These are phyloP conservation scores for Dictyophora rubrovolvata DNA, from an alignment of 768 basidiomycete genomes.

Conservation along the genomic window DNA sequence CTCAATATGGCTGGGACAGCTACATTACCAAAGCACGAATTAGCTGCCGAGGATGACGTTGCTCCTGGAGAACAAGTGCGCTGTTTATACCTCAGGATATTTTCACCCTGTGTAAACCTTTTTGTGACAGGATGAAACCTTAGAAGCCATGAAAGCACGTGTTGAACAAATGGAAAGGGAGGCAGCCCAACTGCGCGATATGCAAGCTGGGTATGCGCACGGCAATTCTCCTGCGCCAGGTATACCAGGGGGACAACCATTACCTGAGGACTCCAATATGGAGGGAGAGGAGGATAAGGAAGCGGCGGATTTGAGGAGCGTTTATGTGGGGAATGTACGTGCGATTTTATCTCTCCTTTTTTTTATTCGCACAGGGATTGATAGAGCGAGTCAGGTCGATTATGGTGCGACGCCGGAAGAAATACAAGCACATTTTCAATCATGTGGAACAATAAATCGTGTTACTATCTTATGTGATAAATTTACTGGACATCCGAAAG, in stretches of 20 bases:
- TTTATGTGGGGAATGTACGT: conserved; percentile 94
- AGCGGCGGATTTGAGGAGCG: conserved; percentile 71
- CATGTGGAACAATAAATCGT: conserved; percentile 96
- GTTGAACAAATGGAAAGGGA: conserved; percentile 92
- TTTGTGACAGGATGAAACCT: conserved; percentile 51
- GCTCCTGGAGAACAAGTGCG: conserved; percentile 6
- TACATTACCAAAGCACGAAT: background rate
- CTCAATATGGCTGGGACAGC: conserved; percentile 5
- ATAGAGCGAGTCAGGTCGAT: conserved; percentile 60
- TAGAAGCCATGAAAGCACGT: conserved; percentile 75
- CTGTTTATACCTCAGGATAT: background rate
- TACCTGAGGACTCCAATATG: conserved; percentile 39
- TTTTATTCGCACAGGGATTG: background rate
- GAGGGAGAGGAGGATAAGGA: conserved; percentile 82
- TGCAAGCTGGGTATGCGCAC: conserved; percentile 43
- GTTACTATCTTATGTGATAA: conserved; percentile 99
- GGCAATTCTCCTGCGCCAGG: conserved; percentile 7
- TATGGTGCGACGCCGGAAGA: conserved; percentile 96
- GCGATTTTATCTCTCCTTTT: background rate
- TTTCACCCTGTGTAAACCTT: background rate
- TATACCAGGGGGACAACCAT: conserved; percentile 46
- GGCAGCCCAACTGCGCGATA: conserved; percentile 76
- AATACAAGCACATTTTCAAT: conserved; percentile 93
- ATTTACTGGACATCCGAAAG: conserved; percentile 98
- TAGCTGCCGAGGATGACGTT: conserved; percentile 4